phyloP scores from a whole-genome alignment of 2,329 filamentous ascomycete species.

The Botrytis deweyae region DNA sequence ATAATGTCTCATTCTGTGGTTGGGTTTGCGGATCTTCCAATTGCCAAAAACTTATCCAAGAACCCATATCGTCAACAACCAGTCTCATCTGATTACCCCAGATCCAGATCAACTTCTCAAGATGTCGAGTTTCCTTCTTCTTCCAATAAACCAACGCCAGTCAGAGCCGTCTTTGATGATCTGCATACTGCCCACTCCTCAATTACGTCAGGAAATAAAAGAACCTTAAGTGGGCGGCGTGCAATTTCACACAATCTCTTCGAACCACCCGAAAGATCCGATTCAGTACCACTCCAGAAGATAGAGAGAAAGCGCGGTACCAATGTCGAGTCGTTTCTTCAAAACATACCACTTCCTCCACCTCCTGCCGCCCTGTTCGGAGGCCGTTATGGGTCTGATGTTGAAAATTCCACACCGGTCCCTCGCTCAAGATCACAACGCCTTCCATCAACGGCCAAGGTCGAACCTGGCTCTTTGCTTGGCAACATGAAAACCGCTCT shows the following conservation, averaged over 20 bases:
- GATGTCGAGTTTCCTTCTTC: neutral
- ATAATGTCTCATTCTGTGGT: constrained; percentile 11
- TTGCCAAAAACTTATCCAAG: neutral
- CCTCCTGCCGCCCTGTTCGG: constrained; percentile 21
- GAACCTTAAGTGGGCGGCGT: constrained; percentile 21
- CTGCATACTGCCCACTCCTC: constrained; percentile 35
- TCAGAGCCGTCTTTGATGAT: constrained; percentile 35
- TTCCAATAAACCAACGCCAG: constrained; percentile 26
- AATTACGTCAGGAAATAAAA: constrained; percentile 35
- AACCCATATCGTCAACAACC: constrained; percentile 4
- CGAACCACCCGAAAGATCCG: constrained; percentile 22
- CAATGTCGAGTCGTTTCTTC: constrained; percentile 19
- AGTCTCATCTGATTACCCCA: neutral
- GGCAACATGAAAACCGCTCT: constrained; percentile 22
- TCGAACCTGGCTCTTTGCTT: constrained; percentile 2
- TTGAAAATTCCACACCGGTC: constrained; percentile 8
- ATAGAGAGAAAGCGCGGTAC: constrained; percentile 17
- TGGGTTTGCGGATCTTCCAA: neutral
- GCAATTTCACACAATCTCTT: constrained; percentile 17
- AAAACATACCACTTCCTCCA: constrained; percentile 25
- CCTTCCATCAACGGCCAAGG: neutral
- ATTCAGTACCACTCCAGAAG: constrained; percentile 31
- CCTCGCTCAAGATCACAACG: constrained; percentile 16
- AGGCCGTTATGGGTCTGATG: constrained; percentile 13
- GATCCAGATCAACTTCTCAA: constrained; percentile 19